Percentiles rank a stretch among this genome's conserved stretches.
phyloP scores from a whole-genome alignment of 306 rosid species.

The Inga oerstediana region DNA sequence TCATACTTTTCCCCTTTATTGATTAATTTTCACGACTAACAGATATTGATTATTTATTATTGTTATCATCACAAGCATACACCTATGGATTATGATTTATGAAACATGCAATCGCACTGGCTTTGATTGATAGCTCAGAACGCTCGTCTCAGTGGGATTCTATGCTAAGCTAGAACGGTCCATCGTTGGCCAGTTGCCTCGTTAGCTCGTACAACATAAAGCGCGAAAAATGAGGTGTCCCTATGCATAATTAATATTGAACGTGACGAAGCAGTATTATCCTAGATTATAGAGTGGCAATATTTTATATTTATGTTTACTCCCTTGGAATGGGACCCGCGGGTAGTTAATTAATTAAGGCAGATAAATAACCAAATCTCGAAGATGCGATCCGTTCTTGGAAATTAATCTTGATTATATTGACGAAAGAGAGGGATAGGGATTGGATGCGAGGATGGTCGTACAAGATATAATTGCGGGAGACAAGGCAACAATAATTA shows the following conservation, averaged over 20 bases:
- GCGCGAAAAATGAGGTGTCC: neutral
- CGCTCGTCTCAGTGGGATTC: neutral
- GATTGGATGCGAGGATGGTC: neutral
- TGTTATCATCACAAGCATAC: too few species aligned
- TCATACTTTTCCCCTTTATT: too few species aligned
- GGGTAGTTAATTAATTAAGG: constrained; percentile 4
- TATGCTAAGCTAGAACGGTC: neutral
- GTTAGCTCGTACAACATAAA: neutral
- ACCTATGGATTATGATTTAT: too few species aligned
- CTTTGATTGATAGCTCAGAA: neutral
- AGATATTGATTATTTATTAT: too few species aligned
- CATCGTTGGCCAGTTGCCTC: neutral
- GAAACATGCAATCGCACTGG: too few species aligned
- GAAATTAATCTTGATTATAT: neutral
- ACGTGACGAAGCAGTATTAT: neutral
- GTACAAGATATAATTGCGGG: constrained; percentile 17
- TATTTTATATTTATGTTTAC: too few species aligned
- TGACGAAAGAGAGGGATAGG: neutral
- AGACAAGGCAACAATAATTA: constrained; percentile 36
- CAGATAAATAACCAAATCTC: neutral
- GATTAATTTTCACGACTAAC: too few species aligned
- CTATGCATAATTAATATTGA: neutral
- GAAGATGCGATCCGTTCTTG: neutral
- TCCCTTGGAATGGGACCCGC: neutral
- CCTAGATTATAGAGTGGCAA: too few species aligned